Percentiles rank a stretch among this genome's conserved stretches.
These are phyloP conservation scores for Furcasterigmium sp. DNA, from an alignment of 2,329 filamentous ascomycete species.

Conservation along the genomic window DNA sequence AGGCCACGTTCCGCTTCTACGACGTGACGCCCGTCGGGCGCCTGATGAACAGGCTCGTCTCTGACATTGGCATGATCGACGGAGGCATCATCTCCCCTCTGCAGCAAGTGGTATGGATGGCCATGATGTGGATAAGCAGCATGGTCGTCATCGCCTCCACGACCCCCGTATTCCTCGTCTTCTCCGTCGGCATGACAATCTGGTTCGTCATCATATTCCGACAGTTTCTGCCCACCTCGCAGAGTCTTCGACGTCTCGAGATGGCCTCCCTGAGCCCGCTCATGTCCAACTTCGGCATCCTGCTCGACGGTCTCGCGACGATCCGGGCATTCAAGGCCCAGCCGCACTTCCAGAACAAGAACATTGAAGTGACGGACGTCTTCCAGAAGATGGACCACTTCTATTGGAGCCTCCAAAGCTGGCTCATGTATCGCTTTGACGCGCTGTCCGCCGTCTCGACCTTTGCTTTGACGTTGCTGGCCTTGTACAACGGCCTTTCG, in stretches of 20 bases:
- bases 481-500: slow-evolving; percentile 68
- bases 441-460: slow-evolving; percentile 67
- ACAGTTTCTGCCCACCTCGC: slow-evolving; percentile 75
- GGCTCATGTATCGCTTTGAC: slow-evolving; percentile 79
- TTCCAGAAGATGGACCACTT: slow-evolving; percentile 97
- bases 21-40: slow-evolving; percentile 85
- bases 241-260: slow-evolving; percentile 76
- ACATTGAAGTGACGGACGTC: slow-evolving; percentile 75
- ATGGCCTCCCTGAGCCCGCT: slow-evolving; percentile 86
- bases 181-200: slow-evolving; percentile 62
- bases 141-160: slow-evolving; percentile 74
- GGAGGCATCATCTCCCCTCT: slow-evolving; percentile 76
- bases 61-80: slow-evolving; percentile 85
- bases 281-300: slow-evolving; percentile 87
- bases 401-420: slow-evolving; percentile 84
- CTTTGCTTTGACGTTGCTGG: slow-evolving; percentile 67
- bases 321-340: slow-evolving; percentile 81
- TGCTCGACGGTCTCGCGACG: slow-evolving; percentile 80
- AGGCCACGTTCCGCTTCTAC: slow-evolving; percentile 84
- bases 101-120: slow-evolving; percentile 62
- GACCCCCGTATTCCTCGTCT: slow-evolving; percentile 70
- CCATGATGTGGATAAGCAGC: slow-evolving; percentile 67
- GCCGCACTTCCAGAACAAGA: slow-evolving; percentile 70
- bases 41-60: slow-evolving; percentile 87
- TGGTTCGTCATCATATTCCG: slow-evolving; percentile 71